Base-by-base conservation (phyloP, 768 basidiomycete genomes). In the Lyophyllum decastes region DNA sequence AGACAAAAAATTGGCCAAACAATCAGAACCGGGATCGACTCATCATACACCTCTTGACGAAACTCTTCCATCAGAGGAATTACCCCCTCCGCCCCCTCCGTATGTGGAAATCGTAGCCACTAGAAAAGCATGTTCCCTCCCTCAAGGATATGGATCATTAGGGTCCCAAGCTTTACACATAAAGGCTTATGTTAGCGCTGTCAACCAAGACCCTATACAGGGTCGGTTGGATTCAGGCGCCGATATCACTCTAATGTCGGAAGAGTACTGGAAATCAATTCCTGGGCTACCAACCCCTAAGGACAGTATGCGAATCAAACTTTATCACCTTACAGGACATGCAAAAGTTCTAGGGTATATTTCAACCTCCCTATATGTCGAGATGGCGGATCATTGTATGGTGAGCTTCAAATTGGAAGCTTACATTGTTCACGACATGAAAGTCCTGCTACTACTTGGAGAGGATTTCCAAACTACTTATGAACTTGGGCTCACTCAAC, bases 381-480 rank as follows among this genome's bases (percentile, higher is more conserved):
- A 46, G 9, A 25, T 22, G 21, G 12, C 11, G 14, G 45, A 46
- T n/a, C 9, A 27, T 2, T 22, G 26, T 2, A 46, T 25, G 26
- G 65, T 76, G 0, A 55, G 63, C 48, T 26, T 75, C 2, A 57
- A 52, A 10, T 52, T 72, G 0, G 72, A 73, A 38, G 70, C 71
- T 0, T 73, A 73, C 41, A 64, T 73, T 0, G 68, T 72, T 11
- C 64, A 64, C 19, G 67, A 66, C 12, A 72, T 72, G 70, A 55
- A 65, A 0, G 65, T 68, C 0, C 66, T 65, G 0, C 65, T 74
- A 22, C 68, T 74, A 41, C 52, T 74, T 3, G 73, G 73, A 2
- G 71, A 73, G 35, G 71, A 72, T 35, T 72, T 68, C 40, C 45
- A 71, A 4, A 72, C 72, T 57, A 68, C 72, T 35, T 76, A 74